Evolutionary conservation across 305 asterid species (phyloP), one percentile per base, ranked within the genome.

Genomic region (Fraxinus angustifolia): DNA sequence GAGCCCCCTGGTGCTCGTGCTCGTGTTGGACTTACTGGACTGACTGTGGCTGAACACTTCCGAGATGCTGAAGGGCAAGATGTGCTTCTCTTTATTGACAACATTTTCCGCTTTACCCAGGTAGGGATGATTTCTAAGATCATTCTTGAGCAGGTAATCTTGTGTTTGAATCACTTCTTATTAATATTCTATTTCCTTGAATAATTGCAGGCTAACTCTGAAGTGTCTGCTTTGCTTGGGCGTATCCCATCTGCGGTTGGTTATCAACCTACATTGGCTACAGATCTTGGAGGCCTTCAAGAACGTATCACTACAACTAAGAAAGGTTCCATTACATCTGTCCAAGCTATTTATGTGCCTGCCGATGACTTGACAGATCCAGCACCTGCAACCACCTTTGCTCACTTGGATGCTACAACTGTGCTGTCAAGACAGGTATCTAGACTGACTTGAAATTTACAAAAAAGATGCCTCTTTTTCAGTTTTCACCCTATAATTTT

Each of bases 1-100:
- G 99, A 95, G 89, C 99, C 99, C 87, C 99, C 98, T 5, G 99
- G 99, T 92, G 99, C 99, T 76, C 99, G 99, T 92, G 99, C 99
- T 76, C 98, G 99, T 87, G 99, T 95, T 83, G 99, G 99, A 67
- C 97, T 95, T 75, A 95, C 99, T 60, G 99, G 99, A 30, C 79
- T 95, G 86, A 95, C 99, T 33, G 99, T 95, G 12, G 99, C 99
- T 62, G 99, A 95, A 83, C 99, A 95, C 88, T 95, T 95, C 82
- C 93, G 99, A 88, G 99, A 95, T 90, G 98, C 98, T 1, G 99
- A 95, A 85, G 99, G 99, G n/a, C 99, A 95, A 84, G 99, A 95
- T 81, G 99, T 95, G 92, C 99, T 95, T 84, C 98, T 95, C 79
- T 95, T 95, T 82, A 91, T 95, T 84, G 99, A 95, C 84, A 95